These are phyloP conservation scores for Ensete glaucum DNA, from an alignment of 176 grass and related monocot genomes.

Conservation along the genomic window DNA sequence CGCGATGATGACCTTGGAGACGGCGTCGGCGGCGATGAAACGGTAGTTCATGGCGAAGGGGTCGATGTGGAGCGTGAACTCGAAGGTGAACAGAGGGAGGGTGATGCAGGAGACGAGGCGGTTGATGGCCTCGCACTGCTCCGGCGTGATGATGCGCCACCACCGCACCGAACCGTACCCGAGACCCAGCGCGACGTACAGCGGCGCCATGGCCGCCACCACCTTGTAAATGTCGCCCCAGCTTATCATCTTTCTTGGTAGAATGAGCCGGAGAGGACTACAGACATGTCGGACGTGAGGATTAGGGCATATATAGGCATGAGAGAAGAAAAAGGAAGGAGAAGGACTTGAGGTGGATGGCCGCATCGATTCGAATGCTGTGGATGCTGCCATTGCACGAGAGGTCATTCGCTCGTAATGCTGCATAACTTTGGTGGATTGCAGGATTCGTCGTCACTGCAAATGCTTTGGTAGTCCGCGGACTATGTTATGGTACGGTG, in stretches of 20 bases:
- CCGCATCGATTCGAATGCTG: no score
- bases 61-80: slow-evolving; percentile 86
- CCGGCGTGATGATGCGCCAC: slow-evolving; percentile 80
- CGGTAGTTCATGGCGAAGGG: slow-evolving; percentile 96
- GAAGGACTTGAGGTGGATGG: no score
- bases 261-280: no score
- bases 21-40: slow-evolving; percentile 64
- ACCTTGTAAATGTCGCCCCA: slow-evolving; percentile 84
- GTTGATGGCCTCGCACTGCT: slow-evolving; percentile 95
- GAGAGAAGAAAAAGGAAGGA: no score
- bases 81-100: slow-evolving; percentile 84
- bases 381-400: no score
- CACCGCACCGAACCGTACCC: slow-evolving; percentile 81
- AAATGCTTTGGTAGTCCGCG: no score
- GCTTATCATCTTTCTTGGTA: slow-evolving; percentile 45
- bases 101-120: slow-evolving; percentile 77
- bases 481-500: no score
- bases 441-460: no score
- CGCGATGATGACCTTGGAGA: slow-evolving; percentile 59
- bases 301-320: no score
- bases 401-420: no score
- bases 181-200: slow-evolving; percentile 73
- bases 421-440: no score
- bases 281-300: no score
- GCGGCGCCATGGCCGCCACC: slow-evolving; percentile 61